Evolutionary conservation across 2,329 filamentous ascomycete genomes (phyloP), one percentile per base, ranked within the genome.

Genomic region (Aspergillus sp.): DNA sequence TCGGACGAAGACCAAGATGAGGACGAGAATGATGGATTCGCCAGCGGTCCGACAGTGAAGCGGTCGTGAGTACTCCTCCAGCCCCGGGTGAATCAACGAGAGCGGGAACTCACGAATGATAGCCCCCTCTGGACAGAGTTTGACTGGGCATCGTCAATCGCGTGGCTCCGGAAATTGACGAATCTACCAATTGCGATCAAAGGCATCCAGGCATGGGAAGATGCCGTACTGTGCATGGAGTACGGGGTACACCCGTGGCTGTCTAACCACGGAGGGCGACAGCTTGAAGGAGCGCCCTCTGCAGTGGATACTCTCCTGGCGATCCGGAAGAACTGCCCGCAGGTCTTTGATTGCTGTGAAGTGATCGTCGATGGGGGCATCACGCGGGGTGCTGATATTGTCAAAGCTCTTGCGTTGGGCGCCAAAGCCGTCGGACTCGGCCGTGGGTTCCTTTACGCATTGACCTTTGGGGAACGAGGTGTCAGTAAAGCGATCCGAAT

Each of bases 171-270:
- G 7, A 21, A 19, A 2, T 13, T 54, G 2, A 54, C 52, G 1
- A 21, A 54, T 5, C 44, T 54, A 2, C 52, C 52, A 6, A 50
- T 54, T 21, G 43, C 43, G 16, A 50, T 54, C 6, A 54, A 54
- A 43, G 47, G 52, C 7, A 50, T 54, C 19, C 47, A 50, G 20
- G 43, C n/a, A n/a, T 50, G 47, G 47, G 38, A 50, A 21, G 52
- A 54, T 29, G 47, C 47, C 1, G 21, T n/a, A n/a, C 17, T 50
- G 11, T 50, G 47, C 36, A 32, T 45, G 43, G 10, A 50, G 19
- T 40, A 54, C 21, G 44, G 44, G 6, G 44, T 48, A 5, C 47
- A 50, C 20, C 47, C 47, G n/a, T 50, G 47, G 47, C 36, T 54
- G 4, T 50, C 47, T 2, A 54, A 54, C n/a, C 52, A 54, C 13